These are phyloP conservation scores for Amanita polypyramis DNA, from an alignment of 768 basidiomycete species.

Conservation along the genomic window DNA sequence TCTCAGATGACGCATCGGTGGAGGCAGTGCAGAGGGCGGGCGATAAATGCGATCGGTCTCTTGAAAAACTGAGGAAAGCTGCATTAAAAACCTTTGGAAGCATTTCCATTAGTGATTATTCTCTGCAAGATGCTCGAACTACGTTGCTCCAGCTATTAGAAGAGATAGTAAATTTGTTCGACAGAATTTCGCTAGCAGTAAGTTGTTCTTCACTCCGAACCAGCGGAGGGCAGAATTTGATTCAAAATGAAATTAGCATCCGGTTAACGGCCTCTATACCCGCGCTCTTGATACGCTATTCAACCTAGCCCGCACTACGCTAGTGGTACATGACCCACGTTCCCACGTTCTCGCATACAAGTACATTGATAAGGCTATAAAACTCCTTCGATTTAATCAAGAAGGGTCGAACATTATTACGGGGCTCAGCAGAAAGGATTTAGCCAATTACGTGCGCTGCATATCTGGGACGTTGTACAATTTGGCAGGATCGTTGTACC, in stretches of 20 bases:
- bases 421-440: slow-evolving; percentile 16
- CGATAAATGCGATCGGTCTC: slow-evolving; percentile 47
- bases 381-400: slow-evolving; percentile 19
- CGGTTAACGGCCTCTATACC: slow-evolving; percentile 12
- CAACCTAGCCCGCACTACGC: slow-evolving; percentile 34
- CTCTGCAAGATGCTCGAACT: slow-evolving; percentile 1
- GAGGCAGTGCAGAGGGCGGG: slow-evolving; percentile 28
- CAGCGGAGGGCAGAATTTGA: slow-evolving; percentile 8
- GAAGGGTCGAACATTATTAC: slow-evolving; percentile 4
- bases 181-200: slow-evolving; percentile 21
- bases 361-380: slow-evolving; percentile 33
- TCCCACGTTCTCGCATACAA: slow-evolving; percentile 38
- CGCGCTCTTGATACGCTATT: slow-evolving; percentile 47
- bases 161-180: slow-evolving; percentile 22
- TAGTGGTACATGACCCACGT: slow-evolving; percentile 29
- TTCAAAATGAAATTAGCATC: slow-evolving; percentile 1
- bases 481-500: slow-evolving; percentile 59
- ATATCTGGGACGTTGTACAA: slow-evolving; percentile 66
- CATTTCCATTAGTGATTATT: neutral
- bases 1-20: slow-evolving; percentile 10
- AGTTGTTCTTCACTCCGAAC: slow-evolving; percentile 4
- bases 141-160: slow-evolving; percentile 23
- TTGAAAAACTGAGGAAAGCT: slow-evolving; percentile 50
- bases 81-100: slow-evolving; percentile 37
- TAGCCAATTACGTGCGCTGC: slow-evolving; percentile 55